Evolutionary conservation across 352 stramenopile species (phyloP), one percentile per base, ranked within the genome.

Genomic region (Pythium folliculosum): DNA sequence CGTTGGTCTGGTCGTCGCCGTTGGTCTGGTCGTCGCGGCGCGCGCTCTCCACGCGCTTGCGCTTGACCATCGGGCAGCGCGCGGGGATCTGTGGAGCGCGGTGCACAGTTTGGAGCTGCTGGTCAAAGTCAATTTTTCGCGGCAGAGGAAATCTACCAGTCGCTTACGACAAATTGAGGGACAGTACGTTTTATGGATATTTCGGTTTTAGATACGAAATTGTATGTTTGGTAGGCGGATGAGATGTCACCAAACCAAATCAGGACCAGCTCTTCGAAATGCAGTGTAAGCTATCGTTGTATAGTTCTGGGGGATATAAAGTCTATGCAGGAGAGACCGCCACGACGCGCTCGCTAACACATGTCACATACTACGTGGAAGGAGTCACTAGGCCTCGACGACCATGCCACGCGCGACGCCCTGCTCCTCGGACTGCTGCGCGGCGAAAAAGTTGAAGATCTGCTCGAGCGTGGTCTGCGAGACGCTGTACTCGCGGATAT

Each of bases 371-470:
- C 78, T 1, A 78, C 73, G 10, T 81, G 76, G 67, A 75, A 86
- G 27, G 27, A 32, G 27, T 6, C 27, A 32, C 27, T 32, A 32
- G 27, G 27, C 27, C 27, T 32, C 27, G 27, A 32, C 27, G 27
- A 32, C 27, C 27, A 76, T 70, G 37, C 79, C 79, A 16, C 80
- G 76, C 40, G 80, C 82, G 19, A 85, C 76, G 19, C 77, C 81
- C 55, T 82, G 75, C 69, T 90, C 81, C 51, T 90, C 79, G 47
- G 69, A 74, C 62, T 97, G 89, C 65, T 96, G 73, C 23, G 78
- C 78, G 12, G 91, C 90, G 60, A 97, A 97, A 40, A 75, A 75
- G 70, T 97, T 97, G 77, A 98, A 98, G 51, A 98, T 95, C 68
- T 97, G 91, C 80, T 97, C 90, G 19, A 98, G 76, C 17, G 89